These are phyloP conservation scores for Rhizopus microsporus DNA, from an alignment of 371 early-diverging fungal species.

Conservation along the genomic window DNA sequence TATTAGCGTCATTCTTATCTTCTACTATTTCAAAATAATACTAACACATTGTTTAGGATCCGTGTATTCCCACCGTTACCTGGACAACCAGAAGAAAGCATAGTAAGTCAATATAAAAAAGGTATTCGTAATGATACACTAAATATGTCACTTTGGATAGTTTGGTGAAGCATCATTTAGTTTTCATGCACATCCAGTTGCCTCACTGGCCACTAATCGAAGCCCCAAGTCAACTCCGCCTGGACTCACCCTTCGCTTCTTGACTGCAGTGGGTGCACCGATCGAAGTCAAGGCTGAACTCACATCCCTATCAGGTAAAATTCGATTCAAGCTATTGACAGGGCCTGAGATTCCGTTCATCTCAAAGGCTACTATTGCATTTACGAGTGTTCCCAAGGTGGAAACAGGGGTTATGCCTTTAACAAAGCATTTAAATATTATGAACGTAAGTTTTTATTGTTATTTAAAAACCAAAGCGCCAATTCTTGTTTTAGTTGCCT, in stretches of 20 bases:
- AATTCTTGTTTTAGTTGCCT: constrained; percentile 27
- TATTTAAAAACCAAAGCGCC: background rate
- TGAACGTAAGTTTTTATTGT: constrained; percentile 32
- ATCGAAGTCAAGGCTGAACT: constrained; percentile 42
- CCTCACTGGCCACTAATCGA: constrained; percentile 28
- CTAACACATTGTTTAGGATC: constrained; percentile 20
- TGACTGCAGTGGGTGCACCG: constrained; percentile 32
- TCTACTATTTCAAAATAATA: background rate
- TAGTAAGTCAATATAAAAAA: constrained; percentile 22
- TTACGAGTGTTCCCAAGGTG: constrained; percentile 38
- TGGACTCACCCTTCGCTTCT: constrained; percentile 35
- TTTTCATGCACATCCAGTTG: constrained; percentile 48
- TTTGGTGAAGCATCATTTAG: constrained; percentile 50
- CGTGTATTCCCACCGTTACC: constrained; percentile 48
- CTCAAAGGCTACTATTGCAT: constrained; percentile 47
- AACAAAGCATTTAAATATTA: constrained; percentile 42
- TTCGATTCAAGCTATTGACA: constrained; percentile 44
- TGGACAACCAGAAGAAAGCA: constrained; percentile 49
- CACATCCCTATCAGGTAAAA: constrained; percentile 40
- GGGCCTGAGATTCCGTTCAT: constrained; percentile 45
- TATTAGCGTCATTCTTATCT: constrained; percentile 1
- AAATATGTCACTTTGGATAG: constrained; percentile 11
- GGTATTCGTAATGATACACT: background rate
- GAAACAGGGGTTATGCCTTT: constrained; percentile 50
- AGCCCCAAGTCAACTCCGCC: constrained; percentile 34